Evolutionary conservation across 257 asterid genomes (phyloP), one percentile per base, ranked within the genome.

Genomic region (Craterostigma plantagineum): DNA sequence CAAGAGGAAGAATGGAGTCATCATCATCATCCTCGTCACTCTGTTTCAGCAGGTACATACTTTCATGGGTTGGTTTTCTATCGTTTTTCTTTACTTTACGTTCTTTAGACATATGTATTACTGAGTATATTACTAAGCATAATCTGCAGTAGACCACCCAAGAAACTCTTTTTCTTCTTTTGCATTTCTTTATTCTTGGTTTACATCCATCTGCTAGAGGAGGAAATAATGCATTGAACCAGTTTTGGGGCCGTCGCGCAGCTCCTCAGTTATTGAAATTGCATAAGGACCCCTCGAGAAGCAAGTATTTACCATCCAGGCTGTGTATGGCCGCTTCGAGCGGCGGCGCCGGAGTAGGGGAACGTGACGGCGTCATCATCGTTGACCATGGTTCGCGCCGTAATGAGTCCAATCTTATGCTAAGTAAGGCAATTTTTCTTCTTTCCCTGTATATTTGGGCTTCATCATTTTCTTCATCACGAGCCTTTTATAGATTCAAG

Each of bases 311-410:
- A 51, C 58, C 60, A 7, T 57, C 70, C 12, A 63, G 67, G 48
- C 50, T 70, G 68, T 65, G 92, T 64, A 48, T 76, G 70, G 79
- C 79, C 68, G 54, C 77, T 50, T 66, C 57, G 47, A 71, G 53
- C 54, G 84, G 79, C 46, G 83, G 77, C 66, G 91, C 2, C 16
- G 66, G 77, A 35, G 73, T 79, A 43, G 74, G 54, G 33, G 81
- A 55, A 45, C 69, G 77, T 3, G 98, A 79, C 34, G 98, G 81
- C 6, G 67, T 90, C 50, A 67, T 90, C 54, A 79, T 90, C 50
- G 98, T 90, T 15, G 98, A 90, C 66, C 98, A 90, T 48, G 98
- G 98, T 0, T 90, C 98, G 11, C 93, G 95, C 9, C 85, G 95
- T 14, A 65, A 61, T 15, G 94, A 83, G 60, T 79, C 95, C 54